These are phyloP conservation scores for Kodamaea leandrae DNA, from an alignment of 805 yeast genomes.

Conservation along the genomic window DNA sequence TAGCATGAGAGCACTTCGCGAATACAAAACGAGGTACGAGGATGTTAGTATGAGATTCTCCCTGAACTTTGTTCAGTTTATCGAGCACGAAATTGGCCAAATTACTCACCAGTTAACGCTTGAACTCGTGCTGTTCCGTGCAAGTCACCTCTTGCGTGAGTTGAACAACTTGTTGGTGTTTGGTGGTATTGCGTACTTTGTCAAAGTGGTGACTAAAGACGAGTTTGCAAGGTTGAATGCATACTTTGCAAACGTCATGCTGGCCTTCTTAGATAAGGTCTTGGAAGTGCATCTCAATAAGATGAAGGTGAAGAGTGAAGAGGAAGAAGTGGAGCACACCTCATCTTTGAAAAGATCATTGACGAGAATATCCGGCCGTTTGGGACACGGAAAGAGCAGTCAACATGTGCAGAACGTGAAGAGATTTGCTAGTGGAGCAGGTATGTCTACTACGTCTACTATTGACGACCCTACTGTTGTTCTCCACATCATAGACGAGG, in stretches of 20 bases:
- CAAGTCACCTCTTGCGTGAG: slow-evolving; percentile 21
- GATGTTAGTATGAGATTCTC: slow-evolving; percentile 51
- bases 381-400: slow-evolving; percentile 10
- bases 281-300: slow-evolving; percentile 22
- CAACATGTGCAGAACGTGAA: slow-evolving; percentile 14
- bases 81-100: slow-evolving; percentile 31
- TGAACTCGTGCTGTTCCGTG: slow-evolving; percentile 24
- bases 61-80: slow-evolving; percentile 40
- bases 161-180: slow-evolving; percentile 30
- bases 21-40: slow-evolving; percentile 61
- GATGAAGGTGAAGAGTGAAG: slow-evolving; percentile 12
- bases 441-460: slow-evolving; percentile 14
- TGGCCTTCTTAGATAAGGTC: slow-evolving; percentile 27
- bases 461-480: slow-evolving; percentile 34
- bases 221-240: slow-evolving; percentile 48
- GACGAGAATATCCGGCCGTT: slow-evolving; percentile 32
- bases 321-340: slow-evolving; percentile 7
- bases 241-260: slow-evolving; percentile 33
- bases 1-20: slow-evolving; percentile 68
- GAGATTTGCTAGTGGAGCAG: slow-evolving; percentile 4
- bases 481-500: slow-evolving; percentile 34
- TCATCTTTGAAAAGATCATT: slow-evolving; percentile 25
- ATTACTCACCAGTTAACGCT: slow-evolving; percentile 40
- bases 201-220: slow-evolving; percentile 52
- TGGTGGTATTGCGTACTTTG: slow-evolving; percentile 39